Evolutionary conservation across 345 rosid genomes (phyloP), one percentile per base, ranked within the genome.

Genomic region (Sisymbrium altissimum): DNA sequence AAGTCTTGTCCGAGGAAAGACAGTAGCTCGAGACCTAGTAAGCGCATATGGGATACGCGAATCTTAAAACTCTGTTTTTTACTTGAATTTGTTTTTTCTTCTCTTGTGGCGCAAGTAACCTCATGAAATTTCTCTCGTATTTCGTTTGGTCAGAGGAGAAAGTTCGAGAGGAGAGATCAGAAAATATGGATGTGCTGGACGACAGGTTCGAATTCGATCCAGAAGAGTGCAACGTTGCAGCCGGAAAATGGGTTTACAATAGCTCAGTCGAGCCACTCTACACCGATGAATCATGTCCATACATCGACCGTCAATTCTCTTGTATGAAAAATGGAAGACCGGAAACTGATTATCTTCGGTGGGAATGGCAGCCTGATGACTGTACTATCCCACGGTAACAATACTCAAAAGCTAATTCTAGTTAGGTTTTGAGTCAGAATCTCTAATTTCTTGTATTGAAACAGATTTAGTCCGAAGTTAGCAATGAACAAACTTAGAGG

Each of bases 281-380:
- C 78, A 75, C 95, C 9, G 98, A 94, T 58, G 75, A 68, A 62
- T 84, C 88, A 64, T 94, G 98, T 78, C 96, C 91, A 0, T 94
- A 94, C 75, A 73, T 94, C 3, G 98, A 94, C 32, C 71, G 75
- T 45, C 98, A 91, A 73, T 82, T 94, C 69, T 71, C 93, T 46
- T 94, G 97, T 44, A 82, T 80, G 52, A 82, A 88, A 76, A 91
- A 94, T 27, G 97, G 91, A 8, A 74, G 85, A 38, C 82, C 27
- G 39, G 93, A 94, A 60, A 82, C 88, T 0, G 86, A 87, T 70
- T 94, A 91, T 72, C 91, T 69, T 12, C 84, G 82, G 38, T 94
- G 97, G 98, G 92, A 86, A 67, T 94, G 98, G 98, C 97, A 85
- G 73, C 97, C 96, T 2, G 95, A 89, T 33, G 98, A 94, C 65